Evolutionary conservation across 176 grass and related monocot species (phyloP).

Genomic region (Oropetium thomaeum): DNA sequence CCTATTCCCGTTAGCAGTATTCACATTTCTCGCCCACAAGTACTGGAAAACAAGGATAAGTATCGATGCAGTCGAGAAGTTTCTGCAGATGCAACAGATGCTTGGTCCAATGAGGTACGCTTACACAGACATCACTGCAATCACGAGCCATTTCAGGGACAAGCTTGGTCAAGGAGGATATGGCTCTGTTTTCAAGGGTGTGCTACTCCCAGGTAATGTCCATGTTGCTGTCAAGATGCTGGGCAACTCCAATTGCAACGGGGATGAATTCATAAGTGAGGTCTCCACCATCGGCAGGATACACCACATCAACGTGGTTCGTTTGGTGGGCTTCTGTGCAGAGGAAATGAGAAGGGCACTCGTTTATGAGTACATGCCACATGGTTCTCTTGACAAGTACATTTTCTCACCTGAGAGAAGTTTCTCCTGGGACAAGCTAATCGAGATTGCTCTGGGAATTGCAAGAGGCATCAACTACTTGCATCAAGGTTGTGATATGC

Average conservation of each 20-base stretch:
- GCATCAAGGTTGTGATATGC: constrained; percentile 42
- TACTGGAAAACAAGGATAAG: constrained; percentile 40
- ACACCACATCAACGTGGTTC: constrained; percentile 41
- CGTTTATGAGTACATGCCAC: constrained; percentile 48
- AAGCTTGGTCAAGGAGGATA: constrained; percentile 56
- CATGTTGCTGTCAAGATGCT: constrained; percentile 47
- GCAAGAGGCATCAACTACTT: constrained; percentile 54
- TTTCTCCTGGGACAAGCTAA: constrained; percentile 36
- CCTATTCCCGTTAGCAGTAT: not conserved
- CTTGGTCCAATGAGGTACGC: constrained; percentile 33
- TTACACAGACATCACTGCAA: constrained; percentile 47
- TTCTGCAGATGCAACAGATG: constrained; percentile 36
- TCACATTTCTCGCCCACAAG: constrained; percentile 33
- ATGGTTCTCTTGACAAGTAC: constrained; percentile 50
- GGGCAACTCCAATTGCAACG: constrained; percentile 36
- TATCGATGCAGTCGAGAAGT: constrained; percentile 41
- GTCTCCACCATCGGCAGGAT: constrained; percentile 46
- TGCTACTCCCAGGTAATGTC: not conserved
- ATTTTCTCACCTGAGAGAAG: constrained; percentile 32
- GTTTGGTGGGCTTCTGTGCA: constrained; percentile 34
- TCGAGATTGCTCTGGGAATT: constrained; percentile 35
- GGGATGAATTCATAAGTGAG: constrained; percentile 52
- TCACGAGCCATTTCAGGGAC: constrained; percentile 51
- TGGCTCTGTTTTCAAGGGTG: constrained; percentile 43
- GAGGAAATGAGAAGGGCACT: constrained; percentile 40